Base-by-base conservation (phyloP, 352 stramenopile species). In the Globisporangium nunn region DNA sequence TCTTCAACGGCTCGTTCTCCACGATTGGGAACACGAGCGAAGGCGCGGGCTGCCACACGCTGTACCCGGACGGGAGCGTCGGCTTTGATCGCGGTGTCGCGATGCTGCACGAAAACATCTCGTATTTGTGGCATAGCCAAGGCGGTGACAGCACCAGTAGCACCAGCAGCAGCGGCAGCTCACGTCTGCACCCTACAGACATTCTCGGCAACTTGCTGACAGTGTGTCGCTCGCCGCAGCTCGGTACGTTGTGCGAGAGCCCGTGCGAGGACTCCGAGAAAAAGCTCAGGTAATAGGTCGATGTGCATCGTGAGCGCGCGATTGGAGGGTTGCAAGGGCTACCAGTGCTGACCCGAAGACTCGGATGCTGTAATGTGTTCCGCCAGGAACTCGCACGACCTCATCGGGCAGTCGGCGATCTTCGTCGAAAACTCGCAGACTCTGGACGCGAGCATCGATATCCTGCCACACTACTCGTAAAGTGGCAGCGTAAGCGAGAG, bases 1-100 rank as follows among this genome's bases (percentile, higher is more conserved):
- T 80, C 12, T 88, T 86, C 62, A 91, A 91, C 56, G 79, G 83
- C n/a, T 93, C 83, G 8, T 91, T 90, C 62, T 93, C 83, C 11
- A 93, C 83, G 6, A 93, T 93, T 65, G 83, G 81, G 28, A 88
- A 81, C 54, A 89, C 73, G 10, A 86, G 64, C 28, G 81, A 91
- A 61, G 83, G 83, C 31, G 80, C 80, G 39, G 76, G 79, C 4
- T 93, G 83, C 55, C 81, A 93, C 55, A 93, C 81, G 17, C 61
- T 93, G 28, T 93, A 93, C n/a, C 83, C 83, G 0, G 83, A 93
- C 43, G 83, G 83, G 3, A 91, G 75, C 35, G 53, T 85, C 17
- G 83, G 83, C 11, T 93, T 93, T 67, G 72, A 86, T 11, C 79
- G 79, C 41, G 83, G 75, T 41, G 68, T 91, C 8, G 62, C 58